These are phyloP conservation scores for Blumeriella jaapii DNA, from an alignment of 2,329 filamentous ascomycete genomes.

Conservation along the genomic window DNA sequence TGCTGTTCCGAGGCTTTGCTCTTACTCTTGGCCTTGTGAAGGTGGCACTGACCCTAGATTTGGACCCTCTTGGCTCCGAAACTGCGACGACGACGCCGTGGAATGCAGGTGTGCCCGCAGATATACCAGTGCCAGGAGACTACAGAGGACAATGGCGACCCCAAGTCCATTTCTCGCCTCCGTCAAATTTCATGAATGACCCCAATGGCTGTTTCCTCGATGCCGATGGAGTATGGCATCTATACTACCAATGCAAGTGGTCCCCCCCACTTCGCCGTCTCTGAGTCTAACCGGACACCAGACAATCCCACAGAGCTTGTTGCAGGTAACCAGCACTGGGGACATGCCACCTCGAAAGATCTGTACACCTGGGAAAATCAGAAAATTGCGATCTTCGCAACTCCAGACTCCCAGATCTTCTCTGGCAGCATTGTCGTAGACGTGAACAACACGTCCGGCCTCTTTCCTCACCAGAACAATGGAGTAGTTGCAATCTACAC, in stretches of 20 bases:
- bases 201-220: conserved; percentile 54
- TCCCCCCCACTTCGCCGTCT: not conserved
- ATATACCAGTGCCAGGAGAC: conserved; percentile 16
- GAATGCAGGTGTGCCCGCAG: conserved; percentile 16
- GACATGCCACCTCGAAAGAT: conserved; percentile 50
- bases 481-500: conserved; percentile 51
- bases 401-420: conserved; percentile 35
- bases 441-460: conserved; percentile 51
- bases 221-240: conserved; percentile 44
- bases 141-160: conserved; percentile 28
- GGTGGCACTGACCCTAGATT: no score
- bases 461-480: conserved; percentile 48
- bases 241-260: conserved; percentile 50
- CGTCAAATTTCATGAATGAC: conserved; percentile 45
- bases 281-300: conserved; percentile 14
- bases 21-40: no score
- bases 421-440: conserved; percentile 48
- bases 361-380: conserved; percentile 55
- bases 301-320: conserved; percentile 38
- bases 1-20: no score
- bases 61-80: no score
- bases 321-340: conserved; percentile 53
- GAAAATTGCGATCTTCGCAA: conserved; percentile 45
- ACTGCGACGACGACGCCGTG: conserved; percentile 12
- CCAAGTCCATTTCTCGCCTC: conserved; percentile 45